Evolutionary conservation across 495 filamentous ascomycete genomes (phyloP), one percentile per base, ranked within the genome.

Genomic region (Lentithecium fluviatile): DNA sequence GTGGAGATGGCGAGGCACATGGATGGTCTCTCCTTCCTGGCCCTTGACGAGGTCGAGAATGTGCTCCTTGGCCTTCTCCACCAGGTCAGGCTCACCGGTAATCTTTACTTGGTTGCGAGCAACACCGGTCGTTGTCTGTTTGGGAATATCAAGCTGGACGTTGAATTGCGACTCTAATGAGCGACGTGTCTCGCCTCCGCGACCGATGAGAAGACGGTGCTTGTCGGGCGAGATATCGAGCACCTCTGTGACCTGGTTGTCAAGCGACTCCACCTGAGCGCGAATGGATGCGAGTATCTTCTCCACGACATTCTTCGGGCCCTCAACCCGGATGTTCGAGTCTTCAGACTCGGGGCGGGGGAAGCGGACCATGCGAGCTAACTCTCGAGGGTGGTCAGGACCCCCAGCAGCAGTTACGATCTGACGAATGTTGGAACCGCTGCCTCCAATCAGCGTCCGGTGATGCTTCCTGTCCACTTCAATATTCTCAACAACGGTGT

Each of bases 401-500:
- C 95, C 94, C 50, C 94, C 94, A 34, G 94, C 91, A 68, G 88
- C 83, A 52, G 88, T 77, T 48, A 97, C 86, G 59, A 99, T 91
- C 45, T 90, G 84, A 62, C 88, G 89, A 48, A 99, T 86, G 65
- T 86, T 92, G 45, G 88, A 78, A 65, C 92, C 94, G 69, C 87
- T 86, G 64, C 83, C 76, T 51, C 94, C 94, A 74, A 99, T 99
- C 40, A 99, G 76, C 25, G 86, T 84, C 70, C 87, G 87, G 77
- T 99, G 95, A 70, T 91, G 85, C 75, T 91, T 93, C 77, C 89
- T 88, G 58, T 96, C 91, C 4, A 99, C 85, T 19, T 91, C 86
- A 32, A 99, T 80, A 20, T 85, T 90, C 76, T 86, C 86, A 15
- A 85, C 84, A 52, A 96, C 81, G 13, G 84, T 96, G 56, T 93